Evolutionary conservation across 495 filamentous ascomycete species (phyloP).

Genomic region (Jackrogersella multiformis): DNA sequence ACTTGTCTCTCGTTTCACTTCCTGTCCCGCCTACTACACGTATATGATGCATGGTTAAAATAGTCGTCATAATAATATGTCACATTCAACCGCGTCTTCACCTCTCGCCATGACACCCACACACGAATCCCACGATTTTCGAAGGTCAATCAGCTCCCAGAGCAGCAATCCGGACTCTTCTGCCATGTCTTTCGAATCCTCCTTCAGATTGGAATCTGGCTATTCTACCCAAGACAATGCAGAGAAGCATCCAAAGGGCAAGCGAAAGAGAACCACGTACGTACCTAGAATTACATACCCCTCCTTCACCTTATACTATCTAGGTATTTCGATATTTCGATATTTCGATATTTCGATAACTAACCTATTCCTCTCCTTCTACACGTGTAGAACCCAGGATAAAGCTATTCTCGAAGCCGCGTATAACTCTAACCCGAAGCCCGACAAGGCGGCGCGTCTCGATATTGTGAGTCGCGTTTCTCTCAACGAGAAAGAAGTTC

Average conservation of each 20-base stretch:
- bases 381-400: slow-evolving; percentile 76
- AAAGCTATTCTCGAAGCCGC: slow-evolving; percentile 90
- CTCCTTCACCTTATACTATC: slow-evolving; percentile 17
- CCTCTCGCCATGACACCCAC: slow-evolving; percentile 39
- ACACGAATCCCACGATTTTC: slow-evolving; percentile 35
- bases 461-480: slow-evolving; percentile 85
- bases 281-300: slow-evolving; percentile 35
- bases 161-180: slow-evolving; percentile 43
- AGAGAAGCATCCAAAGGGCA: slow-evolving; percentile 59
- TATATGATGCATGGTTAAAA: slow-evolving; percentile 44
- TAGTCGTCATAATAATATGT: slow-evolving; percentile 32
- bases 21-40: slow-evolving; percentile 30
- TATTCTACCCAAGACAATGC: slow-evolving; percentile 43
- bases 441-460: slow-evolving; percentile 87
- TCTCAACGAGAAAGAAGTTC: slow-evolving; percentile 96
- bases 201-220: slow-evolving; percentile 44
- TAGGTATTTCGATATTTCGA: too few relatives aligned
- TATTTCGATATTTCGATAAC: too few relatives aligned
- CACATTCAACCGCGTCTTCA: slow-evolving; percentile 44
- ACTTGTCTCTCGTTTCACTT: slow-evolving; percentile 41
- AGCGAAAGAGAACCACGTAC: slow-evolving; percentile 65
- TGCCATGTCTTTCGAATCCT: slow-evolving; percentile 44
- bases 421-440: slow-evolving; percentile 86
- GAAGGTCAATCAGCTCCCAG: slow-evolving; percentile 44
- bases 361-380: slow-evolving; percentile 14